Conservation (phyloP, 805 yeast species). For the Myxozyma mucilagina region DNA sequence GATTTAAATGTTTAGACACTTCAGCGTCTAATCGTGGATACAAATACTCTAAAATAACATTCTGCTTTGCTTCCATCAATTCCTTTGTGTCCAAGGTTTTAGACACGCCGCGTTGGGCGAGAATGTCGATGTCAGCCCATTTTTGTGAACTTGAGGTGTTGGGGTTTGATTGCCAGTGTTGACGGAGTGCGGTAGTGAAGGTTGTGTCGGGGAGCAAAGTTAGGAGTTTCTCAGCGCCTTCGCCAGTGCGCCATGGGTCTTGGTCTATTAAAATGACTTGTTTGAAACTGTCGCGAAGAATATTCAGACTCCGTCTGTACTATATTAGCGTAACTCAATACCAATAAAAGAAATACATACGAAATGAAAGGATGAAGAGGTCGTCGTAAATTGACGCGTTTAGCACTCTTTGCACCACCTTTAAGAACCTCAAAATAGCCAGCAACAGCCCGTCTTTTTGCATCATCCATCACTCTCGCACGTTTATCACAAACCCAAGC, state of each 20-base stretch:
- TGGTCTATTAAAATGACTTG: constrained; percentile 73
- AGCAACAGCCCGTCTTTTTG: constrained; percentile 71
- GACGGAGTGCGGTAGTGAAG: constrained; percentile 48
- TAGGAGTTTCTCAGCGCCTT: constrained; percentile 57
- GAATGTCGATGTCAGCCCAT: constrained; percentile 68
- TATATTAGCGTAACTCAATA: neutral
- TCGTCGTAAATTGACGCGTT: constrained; percentile 57
- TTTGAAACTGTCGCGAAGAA: constrained; percentile 63
- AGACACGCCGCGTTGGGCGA: constrained; percentile 46
- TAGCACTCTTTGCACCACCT: constrained; percentile 48
- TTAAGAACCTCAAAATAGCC: constrained; percentile 76
- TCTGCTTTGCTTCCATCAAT: constrained; percentile 73
- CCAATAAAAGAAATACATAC: constrained; percentile 4
- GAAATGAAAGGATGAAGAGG: constrained; percentile 87
- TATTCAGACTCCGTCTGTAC: constrained; percentile 64
- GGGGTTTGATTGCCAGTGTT: constrained; percentile 59
- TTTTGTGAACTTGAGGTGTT: constrained; percentile 58
- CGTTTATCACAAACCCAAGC: constrained; percentile 93
- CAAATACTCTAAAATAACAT: constrained; percentile 71
- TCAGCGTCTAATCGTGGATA: constrained; percentile 93
- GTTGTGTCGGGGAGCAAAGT: constrained; percentile 62
- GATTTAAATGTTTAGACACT: constrained; percentile 86
- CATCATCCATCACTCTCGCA: constrained; percentile 74
- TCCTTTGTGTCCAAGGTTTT: constrained; percentile 47
- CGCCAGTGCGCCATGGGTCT: constrained; percentile 74